Base-by-base conservation (phyloP, 441 rosid genomes). In the Erodium moschatum region DNA sequence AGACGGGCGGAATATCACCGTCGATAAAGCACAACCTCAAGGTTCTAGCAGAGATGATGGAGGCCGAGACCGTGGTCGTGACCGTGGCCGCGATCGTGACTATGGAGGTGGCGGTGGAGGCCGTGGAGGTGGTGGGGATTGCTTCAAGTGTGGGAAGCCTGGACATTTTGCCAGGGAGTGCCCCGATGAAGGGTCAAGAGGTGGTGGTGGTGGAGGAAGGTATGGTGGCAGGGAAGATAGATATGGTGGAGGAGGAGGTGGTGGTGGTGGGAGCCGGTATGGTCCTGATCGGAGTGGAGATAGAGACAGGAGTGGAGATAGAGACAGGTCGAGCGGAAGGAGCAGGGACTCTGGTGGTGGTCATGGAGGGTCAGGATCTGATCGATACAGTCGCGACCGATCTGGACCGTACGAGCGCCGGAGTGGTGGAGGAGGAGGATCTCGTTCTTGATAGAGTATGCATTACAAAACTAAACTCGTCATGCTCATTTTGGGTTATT, bases 21-120 rank as follows among this genome's bases (percentile, higher is more conserved):
- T 92, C 76, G 98, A 92, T 69, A 90, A 82, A 78, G 98, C 98
- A 18, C 92, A 92, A 83, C 97, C 98, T 56, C 85, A 85, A 4
- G 86, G 89, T 48, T 24, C 27, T 2, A 85, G 95, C 75, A 95
- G 89, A 72, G 95, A 87, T 20, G 33, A 20, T 19, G 64, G 72
- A 69, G 77, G 44, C 50, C 13, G 50, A 5, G 61, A 18, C 12
- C 61, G 61, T 15, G 62, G 24, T 1, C 56, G 56, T 56, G 62
- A 18, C 3, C 62, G 62, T 18, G 62, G 21, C 9, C 62, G 62
- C 1, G 62, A 18, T 18, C 62, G 62, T 56, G 62, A 56, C 62
- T 56, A 16, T 38, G 76, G 69, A 56, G 71, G 76, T 48, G 72
- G 70, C 8, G 52, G 68, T 20, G 65, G 62, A 7, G 62, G 62